phyloP scores from a whole-genome alignment of 2,329 filamentous ascomycete species.

The Leptodontidium sp. region DNA sequence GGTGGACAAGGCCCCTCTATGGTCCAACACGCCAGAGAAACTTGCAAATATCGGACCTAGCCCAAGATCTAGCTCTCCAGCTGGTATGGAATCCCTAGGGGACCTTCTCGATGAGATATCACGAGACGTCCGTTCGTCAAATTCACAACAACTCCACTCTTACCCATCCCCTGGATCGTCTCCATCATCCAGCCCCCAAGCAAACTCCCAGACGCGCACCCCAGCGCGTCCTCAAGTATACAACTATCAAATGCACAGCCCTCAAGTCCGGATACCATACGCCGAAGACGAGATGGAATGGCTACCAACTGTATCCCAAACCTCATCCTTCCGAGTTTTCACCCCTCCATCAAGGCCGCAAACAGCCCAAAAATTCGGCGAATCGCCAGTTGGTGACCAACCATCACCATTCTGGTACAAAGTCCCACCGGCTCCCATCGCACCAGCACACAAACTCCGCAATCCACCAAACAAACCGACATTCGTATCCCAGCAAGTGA shows the following conservation, averaged over 20 bases:
- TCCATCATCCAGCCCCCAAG: neutral
- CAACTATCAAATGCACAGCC: neutral
- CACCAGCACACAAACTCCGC: conserved; percentile 67
- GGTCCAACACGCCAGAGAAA: conserved; percentile 47
- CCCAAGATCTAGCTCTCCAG: conserved; percentile 25
- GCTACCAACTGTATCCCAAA: conserved; percentile 62
- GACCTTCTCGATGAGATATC: conserved; percentile 58
- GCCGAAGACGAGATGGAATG: conserved; percentile 69
- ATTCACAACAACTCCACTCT: neutral
- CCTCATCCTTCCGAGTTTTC: conserved; percentile 63
- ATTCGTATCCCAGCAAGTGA: conserved; percentile 53
- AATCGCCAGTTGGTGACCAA: conserved; percentile 34
- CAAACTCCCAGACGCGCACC: neutral
- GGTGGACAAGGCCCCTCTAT: conserved; percentile 58
- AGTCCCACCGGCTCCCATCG: conserved; percentile 72
- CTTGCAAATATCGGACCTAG: conserved; percentile 36
- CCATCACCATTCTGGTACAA: conserved; percentile 70
- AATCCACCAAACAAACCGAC: conserved; percentile 67
- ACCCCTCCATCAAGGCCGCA: conserved; percentile 51
- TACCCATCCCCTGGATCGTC: conserved; percentile 23
- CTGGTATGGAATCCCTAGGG: conserved; percentile 54
- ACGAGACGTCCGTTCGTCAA: conserved; percentile 39
- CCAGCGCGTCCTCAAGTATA: neutral
- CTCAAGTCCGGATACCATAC: conserved; percentile 11
- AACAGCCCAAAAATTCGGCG: conserved; percentile 47